Conservation (phyloP, 2,329 filamentous ascomycete genomes). For the Colletotrichum tamarilloi region DNA sequence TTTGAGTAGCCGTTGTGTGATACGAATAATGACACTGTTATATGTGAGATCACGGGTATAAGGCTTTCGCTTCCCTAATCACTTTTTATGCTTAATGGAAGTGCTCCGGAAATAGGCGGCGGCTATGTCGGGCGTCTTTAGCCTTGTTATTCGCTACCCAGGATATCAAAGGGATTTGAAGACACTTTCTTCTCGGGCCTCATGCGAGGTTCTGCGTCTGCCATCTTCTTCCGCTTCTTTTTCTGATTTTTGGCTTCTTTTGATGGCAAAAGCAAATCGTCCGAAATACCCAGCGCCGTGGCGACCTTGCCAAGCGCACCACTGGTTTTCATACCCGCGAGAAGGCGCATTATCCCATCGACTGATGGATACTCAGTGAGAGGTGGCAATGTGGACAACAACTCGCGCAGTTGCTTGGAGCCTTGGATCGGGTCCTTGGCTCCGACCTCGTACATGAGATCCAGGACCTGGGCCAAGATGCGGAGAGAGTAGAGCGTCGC, state of each 20-base stretch:
- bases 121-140: neutral
- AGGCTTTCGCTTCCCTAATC: neutral
- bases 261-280: constrained; percentile 16
- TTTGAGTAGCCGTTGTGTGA: neutral
- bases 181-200: constrained; percentile 24
- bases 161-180: constrained; percentile 29
- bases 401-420: constrained; percentile 1
- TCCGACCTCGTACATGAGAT: constrained; percentile 41
- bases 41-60: neutral
- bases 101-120: neutral
- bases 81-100: neutral
- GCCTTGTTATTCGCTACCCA: constrained; percentile 4
- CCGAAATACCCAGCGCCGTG: neutral
- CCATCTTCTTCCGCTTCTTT: constrained; percentile 27
- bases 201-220: neutral
- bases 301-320: constrained; percentile 8
- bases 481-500: constrained; percentile 71
- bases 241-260: constrained; percentile 27
- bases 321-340: constrained; percentile 3
- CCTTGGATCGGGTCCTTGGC: neutral
- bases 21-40: neutral
- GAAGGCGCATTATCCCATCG: constrained; percentile 10
- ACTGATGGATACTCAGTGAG: constrained; percentile 27
- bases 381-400: constrained; percentile 13
- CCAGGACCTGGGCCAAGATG: constrained; percentile 62